Evolutionary conservation across 2,329 filamentous ascomycete species (phyloP).

Genomic region (Ophiostoma novo-ulmi): DNA sequence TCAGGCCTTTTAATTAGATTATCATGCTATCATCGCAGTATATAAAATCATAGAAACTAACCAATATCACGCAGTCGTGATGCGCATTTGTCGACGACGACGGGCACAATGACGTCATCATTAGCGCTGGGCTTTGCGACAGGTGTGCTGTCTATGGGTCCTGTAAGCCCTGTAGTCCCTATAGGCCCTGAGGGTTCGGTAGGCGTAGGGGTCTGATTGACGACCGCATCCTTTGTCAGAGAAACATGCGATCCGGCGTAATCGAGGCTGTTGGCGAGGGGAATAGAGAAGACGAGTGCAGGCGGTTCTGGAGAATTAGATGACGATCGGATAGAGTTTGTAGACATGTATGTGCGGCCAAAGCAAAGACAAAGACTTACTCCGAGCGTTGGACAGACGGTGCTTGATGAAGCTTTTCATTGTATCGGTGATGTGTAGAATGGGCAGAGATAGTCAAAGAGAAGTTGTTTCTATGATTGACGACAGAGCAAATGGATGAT

Average conservation of each 20-base stretch:
- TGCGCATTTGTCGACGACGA: constrained; percentile 14
- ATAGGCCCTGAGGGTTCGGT: background rate
- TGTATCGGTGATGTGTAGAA: background rate
- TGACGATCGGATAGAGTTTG: too few relatives aligned
- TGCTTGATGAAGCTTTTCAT: constrained; percentile 11
- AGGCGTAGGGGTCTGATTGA: background rate
- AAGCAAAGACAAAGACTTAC: background rate
- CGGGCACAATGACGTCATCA: constrained; percentile 13
- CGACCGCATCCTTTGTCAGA: background rate
- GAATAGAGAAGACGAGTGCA: constrained; percentile 9
- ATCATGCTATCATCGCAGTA: too few relatives aligned
- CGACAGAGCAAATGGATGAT: background rate
- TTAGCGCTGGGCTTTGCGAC: background rate
- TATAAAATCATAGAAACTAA: background rate
- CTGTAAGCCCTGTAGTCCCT: background rate
- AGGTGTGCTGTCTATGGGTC: background rate
- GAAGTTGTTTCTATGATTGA: background rate
- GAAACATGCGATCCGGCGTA: constrained; percentile 4
- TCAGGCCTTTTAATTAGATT: background rate
- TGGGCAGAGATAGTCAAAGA: background rate
- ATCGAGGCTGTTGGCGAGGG: constrained; percentile 7
- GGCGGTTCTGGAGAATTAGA: constrained; percentile 1
- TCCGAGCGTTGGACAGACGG: constrained; percentile 5
- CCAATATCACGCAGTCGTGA: constrained; percentile 1
- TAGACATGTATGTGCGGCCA: background rate